Evolutionary conservation across 169 alveolate species (phyloP), one percentile per base, ranked within the genome.

Genomic region (Babesia bigemina): DNA sequence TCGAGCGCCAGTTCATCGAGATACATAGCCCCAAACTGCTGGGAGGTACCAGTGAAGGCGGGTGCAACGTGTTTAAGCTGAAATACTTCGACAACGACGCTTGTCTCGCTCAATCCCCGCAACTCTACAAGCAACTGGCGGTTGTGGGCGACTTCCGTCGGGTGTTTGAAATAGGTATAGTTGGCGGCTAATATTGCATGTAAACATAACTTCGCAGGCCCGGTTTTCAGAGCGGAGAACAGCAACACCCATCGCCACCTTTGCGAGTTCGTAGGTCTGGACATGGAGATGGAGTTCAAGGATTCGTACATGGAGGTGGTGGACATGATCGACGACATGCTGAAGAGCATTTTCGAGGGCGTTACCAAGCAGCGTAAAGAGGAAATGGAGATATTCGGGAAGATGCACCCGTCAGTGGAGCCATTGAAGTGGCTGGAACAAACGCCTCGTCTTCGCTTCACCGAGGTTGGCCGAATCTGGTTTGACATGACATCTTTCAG

Each of bases 11-110:
- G 49, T 98, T 98, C 85, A 90, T 95, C 53, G 99, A 98, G 92
- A 97, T 98, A 39, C 99, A 98, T 88, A 93, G 99, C 6, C 99
- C 99, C 0, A 98, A 98, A 91, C 87, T 98, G 52, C 90, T 98
- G 42, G 99, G 98, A 28, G 99, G 99, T 13, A 97, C 99, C 47
- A 94, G 99, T 36, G 99, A 98, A 92, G 99, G 99, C 47, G 99
- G 99, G 24, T 97, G 99, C 53, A 90, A 92, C 58, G 99, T 96
- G 42, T 98, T 97, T 89, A 94, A 93, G 76, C 86, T 96, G 42
- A 88, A 96, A 75, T 98, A 98, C 85, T 98, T 98, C 87, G 94
- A 93, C 58, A 67, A 93, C 55, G 86, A 88, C 44, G 94, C 91
- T 0, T 91, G 86, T 60, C 90, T 98, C 60, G 99, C 99, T 33